These are phyloP conservation scores for Leishmania amazonensis DNA, from an alignment of 208 protist genomes.

Conservation along the genomic window DNA sequence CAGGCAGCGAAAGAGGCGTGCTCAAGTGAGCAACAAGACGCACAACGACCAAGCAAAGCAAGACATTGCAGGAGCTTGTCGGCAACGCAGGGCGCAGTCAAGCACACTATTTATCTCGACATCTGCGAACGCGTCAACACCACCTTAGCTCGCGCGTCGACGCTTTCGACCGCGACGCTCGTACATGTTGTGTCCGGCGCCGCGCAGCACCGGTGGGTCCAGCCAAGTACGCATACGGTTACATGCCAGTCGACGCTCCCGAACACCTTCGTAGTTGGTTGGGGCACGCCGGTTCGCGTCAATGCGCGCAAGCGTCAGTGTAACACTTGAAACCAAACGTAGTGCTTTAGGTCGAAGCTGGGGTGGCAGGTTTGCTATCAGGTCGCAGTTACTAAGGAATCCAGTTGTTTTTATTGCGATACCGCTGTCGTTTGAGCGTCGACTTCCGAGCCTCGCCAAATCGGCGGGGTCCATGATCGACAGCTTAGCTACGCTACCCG, in stretches of 20 bases:
- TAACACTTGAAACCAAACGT: constrained; percentile 64
- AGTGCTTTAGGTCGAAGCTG: constrained; percentile 86
- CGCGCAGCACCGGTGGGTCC: constrained; percentile 81
- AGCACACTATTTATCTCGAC: neutral
- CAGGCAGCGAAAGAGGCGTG: neutral
- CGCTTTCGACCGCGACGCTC: constrained; percentile 78
- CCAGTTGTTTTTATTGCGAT: constrained; percentile 80
- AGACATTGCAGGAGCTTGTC: neutral
- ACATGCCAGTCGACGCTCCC: constrained; percentile 53
- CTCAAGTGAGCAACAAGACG: neutral
- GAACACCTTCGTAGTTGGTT: constrained; percentile 74
- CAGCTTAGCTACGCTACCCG: constrained; percentile 73
- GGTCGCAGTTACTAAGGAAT: constrained; percentile 86
- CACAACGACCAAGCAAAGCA: neutral
- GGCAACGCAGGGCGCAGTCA: neutral
- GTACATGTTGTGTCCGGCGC: constrained; percentile 88
- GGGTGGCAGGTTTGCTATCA: constrained; percentile 80
- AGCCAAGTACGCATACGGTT: constrained; percentile 81
- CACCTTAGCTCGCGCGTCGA: constrained; percentile 22
- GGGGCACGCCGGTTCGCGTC: constrained; percentile 76
- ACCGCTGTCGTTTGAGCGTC: constrained; percentile 59
- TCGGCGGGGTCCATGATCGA: constrained; percentile 73
- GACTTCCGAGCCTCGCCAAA: constrained; percentile 73
- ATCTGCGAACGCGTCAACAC: neutral
- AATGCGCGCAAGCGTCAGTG: constrained; percentile 77